Evolutionary conservation across 2,329 filamentous ascomycete genomes (phyloP).

Genomic region (Ophioceras dolichostomum): DNA sequence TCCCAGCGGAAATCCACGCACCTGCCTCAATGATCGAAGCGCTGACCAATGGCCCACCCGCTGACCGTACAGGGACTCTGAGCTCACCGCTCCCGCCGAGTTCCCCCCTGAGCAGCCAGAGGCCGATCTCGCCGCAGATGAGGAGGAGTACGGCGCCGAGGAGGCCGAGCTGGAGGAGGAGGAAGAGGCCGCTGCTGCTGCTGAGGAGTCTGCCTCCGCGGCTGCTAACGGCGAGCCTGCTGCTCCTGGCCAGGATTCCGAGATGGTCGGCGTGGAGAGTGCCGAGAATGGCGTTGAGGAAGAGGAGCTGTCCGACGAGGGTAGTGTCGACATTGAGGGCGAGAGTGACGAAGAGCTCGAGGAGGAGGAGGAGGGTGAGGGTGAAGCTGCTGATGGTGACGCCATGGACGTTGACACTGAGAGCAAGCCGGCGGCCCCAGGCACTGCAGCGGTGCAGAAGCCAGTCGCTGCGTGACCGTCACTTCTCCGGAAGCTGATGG

Average conservation of each 20-base stretch:
- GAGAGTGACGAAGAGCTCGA: slow-evolving; percentile 25
- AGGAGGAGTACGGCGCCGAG: slow-evolving; percentile 82
- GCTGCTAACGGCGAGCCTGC: slow-evolving; percentile 6
- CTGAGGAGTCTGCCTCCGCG: slow-evolving; percentile 21
- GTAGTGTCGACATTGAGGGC: slow-evolving; percentile 24
- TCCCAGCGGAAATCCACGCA: no score
- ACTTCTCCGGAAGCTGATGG: no score
- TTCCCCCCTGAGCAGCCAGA: slow-evolving; percentile 97
- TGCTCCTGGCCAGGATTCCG: slow-evolving; percentile 13
- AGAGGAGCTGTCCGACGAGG: slow-evolving; percentile 24
- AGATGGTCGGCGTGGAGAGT: slow-evolving; percentile 17
- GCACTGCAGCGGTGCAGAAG: neutral
- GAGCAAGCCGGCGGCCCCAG: slow-evolving; percentile 7
- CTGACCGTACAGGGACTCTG: slow-evolving; percentile 76
- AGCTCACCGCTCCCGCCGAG: slow-evolving; percentile 88
- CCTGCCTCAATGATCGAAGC: no score
- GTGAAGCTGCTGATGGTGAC: slow-evolving; percentile 14
- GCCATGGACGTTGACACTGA: slow-evolving; percentile 23
- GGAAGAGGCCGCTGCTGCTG: slow-evolving; percentile 36
- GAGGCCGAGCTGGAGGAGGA: slow-evolving; percentile 66
- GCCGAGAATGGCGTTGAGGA: slow-evolving; percentile 18
- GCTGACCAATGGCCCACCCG: no score
- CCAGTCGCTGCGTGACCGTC: neutral
- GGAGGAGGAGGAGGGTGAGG: slow-evolving; percentile 18
- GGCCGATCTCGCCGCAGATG: slow-evolving; percentile 75